These are phyloP conservation scores for Oleoguttula mirabilis DNA, from an alignment of 495 filamentous ascomycete genomes.

Conservation along the genomic window DNA sequence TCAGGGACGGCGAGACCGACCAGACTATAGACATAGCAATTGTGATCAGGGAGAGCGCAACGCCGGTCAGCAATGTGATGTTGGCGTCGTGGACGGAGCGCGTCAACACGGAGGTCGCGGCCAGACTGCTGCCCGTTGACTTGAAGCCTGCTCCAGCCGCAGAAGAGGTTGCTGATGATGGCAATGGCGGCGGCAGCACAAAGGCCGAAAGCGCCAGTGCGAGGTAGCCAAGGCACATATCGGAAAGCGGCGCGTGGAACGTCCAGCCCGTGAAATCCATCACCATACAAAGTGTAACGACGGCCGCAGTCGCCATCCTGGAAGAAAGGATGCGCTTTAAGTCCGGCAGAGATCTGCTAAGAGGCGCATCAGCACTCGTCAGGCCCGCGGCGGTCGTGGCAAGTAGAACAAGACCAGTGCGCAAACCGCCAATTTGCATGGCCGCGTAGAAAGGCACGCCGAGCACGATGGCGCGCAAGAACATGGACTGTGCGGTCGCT, in stretches of 20 bases:
- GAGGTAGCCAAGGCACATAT: conserved; percentile 34
- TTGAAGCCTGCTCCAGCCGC: background rate
- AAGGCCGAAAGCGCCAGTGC: conserved; percentile 36
- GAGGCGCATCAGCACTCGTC: conserved; percentile 19
- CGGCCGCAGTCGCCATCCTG: conserved; percentile 23
- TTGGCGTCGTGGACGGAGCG: conserved; percentile 21
- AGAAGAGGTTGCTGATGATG: conserved; percentile 3
- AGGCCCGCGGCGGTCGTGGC: conserved; percentile 34
- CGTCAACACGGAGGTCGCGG: conserved; percentile 6
- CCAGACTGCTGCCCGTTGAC: background rate
- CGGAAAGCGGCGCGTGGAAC: conserved; percentile 9
- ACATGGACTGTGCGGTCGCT: background rate
- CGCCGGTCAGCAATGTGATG: conserved; percentile 26
- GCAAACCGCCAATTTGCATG: conserved; percentile 43
- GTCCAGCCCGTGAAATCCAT: conserved; percentile 18
- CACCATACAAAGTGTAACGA: conserved; percentile 15
- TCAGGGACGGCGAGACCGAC: conserved; percentile 16
- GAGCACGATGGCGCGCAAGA: conserved; percentile 26
- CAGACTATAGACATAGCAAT: conserved; percentile 19
- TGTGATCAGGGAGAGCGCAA: conserved; percentile 20
- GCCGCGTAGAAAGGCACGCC: conserved; percentile 46
- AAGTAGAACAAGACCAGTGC: conserved; percentile 40
- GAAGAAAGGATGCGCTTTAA: conserved; percentile 25
- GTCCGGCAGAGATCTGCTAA: conserved; percentile 13
- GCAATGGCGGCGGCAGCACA: conserved; percentile 35